Conservation (phyloP, 1,139 yeast species). For the Yamadazyma dushanensis region DNA sequence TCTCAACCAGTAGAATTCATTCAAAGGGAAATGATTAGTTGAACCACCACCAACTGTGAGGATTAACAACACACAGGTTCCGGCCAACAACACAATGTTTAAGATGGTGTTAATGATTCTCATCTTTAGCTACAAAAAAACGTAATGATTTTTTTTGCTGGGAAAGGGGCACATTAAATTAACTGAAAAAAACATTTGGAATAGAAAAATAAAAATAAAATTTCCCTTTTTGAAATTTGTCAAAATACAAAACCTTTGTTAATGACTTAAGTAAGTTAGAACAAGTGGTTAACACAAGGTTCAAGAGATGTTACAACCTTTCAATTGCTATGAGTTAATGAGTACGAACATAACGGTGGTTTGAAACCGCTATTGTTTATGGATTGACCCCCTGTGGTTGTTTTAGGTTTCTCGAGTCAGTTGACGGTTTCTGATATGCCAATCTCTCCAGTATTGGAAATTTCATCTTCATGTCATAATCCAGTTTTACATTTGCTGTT, state of each 20-base stretch:
- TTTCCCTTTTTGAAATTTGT: constrained; percentile 13
- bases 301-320: background rate
- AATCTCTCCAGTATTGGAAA: too few relatives aligned
- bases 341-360: too few relatives aligned
- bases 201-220: constrained; percentile 6
- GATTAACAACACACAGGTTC: constrained; percentile 57
- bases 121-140: constrained; percentile 21
- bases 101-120: constrained; percentile 33
- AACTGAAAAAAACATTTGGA: constrained; percentile 4
- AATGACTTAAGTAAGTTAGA: background rate
- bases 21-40: constrained; percentile 57
- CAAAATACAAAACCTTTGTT: constrained; percentile 8
- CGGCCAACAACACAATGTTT: constrained; percentile 46
- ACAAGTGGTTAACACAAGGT: background rate
- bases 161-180: constrained; percentile 9
- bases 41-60: constrained; percentile 70
- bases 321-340: too few relatives aligned
- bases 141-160: constrained; percentile 5
- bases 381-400: too few relatives aligned
- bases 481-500: background rate
- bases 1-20: constrained; percentile 67
- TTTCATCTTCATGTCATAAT: background rate
- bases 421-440: too few relatives aligned
- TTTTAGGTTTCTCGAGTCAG: too few relatives aligned
- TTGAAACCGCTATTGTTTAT: too few relatives aligned